Evolutionary conservation across 1,284 basidiomycete genomes (phyloP), one percentile per base, ranked within the genome.

Genomic region (Apiotrichum veenhuisii): DNA sequence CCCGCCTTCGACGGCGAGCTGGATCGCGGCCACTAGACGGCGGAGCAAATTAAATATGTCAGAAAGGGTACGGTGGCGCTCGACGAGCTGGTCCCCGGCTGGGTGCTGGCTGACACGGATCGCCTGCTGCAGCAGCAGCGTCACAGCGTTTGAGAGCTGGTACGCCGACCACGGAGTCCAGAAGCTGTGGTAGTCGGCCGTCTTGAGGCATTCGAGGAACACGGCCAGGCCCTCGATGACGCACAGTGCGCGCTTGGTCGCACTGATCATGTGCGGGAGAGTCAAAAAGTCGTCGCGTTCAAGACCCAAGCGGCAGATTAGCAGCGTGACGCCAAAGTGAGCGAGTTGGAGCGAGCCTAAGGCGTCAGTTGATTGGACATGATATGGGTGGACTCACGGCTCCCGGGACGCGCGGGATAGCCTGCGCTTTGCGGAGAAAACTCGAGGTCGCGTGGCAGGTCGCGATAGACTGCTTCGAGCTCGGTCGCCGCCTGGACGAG

Each of bases 291-390:
- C 57, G n/a, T 59, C 61, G 25, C 55, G 55, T 30, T 59, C 61
- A 1, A 59, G 55, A 2, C 61, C 61, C 4, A 63, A 47, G 5
- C 61, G 61, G 46, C 57, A 58, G 50, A 59, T 59, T 15, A 63
- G 43, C 1, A 57, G 42, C 10, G 54, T 51, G n/a, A 62, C 25
- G 14, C 61, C 61, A 12, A 54, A 30, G 34, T 62, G 61, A 1
- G 54, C 44, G 10, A 62, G 57, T 30, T 62, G 61, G 3, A 62
- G 49, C 0, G 60, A 55, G 2, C 60, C 51, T 58, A 25, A 20
- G 22, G 5, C 7, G 25, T 49, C 14, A 41, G 37, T 14, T 22
- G 5, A 14, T 12, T 15, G n/a, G 20, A 10, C 23, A 22, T 11
- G 12, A 15, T 38, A 14, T 34, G 20, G 22, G 30, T n/a, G 23